Percentiles rank a stretch among this genome's conserved stretches.
Conservation (phyloP, 1,284 basidiomycete species). For the Ceratobasidium sp. region DNA sequence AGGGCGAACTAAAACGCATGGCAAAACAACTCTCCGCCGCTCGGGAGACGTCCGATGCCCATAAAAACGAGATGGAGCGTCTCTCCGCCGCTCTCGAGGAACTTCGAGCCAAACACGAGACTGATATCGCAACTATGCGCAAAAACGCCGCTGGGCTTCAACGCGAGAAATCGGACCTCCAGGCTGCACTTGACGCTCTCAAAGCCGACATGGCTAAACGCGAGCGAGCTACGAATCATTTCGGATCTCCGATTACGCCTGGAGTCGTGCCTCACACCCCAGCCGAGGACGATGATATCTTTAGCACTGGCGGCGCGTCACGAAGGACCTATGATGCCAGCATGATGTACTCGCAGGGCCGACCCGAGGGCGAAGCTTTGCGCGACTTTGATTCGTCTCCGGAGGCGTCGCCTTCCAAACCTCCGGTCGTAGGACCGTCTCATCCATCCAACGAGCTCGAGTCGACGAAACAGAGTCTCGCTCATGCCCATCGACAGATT, state of each 20-base stretch:
- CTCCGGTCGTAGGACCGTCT: constrained; percentile 70
- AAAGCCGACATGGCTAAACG: constrained; percentile 78
- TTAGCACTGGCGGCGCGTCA: constrained; percentile 69
- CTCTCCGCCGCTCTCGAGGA: constrained; percentile 77
- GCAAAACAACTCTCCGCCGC: constrained; percentile 79
- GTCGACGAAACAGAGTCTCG: constrained; percentile 79
- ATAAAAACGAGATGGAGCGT: constrained; percentile 89
- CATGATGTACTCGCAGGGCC: constrained; percentile 69
- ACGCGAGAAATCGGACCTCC: constrained; percentile 93
- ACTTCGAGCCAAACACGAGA: constrained; percentile 91
- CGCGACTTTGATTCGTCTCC: constrained; percentile 76
- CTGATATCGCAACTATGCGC: constrained; percentile 90
- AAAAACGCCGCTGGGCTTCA: constrained; percentile 89
- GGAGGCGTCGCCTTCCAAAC: constrained; percentile 72
- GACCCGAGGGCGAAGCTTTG: constrained; percentile 59
- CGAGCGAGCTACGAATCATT: constrained; percentile 69
- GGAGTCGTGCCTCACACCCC: constrained; percentile 61
- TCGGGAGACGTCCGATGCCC: constrained; percentile 84
- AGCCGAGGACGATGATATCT: constrained; percentile 75
- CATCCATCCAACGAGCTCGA: constrained; percentile 85
- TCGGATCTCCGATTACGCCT: constrained; percentile 78
- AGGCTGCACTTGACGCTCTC: constrained; percentile 81
- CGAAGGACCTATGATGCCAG: constrained; percentile 75
- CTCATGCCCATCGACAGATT: constrained; percentile 86
- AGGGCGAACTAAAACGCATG: constrained; percentile 86